Percentiles rank a stretch among this genome's conserved stretches.
Evolutionary conservation across 352 stramenopile species (phyloP).

Genomic region (Plasmopara muralis): DNA sequence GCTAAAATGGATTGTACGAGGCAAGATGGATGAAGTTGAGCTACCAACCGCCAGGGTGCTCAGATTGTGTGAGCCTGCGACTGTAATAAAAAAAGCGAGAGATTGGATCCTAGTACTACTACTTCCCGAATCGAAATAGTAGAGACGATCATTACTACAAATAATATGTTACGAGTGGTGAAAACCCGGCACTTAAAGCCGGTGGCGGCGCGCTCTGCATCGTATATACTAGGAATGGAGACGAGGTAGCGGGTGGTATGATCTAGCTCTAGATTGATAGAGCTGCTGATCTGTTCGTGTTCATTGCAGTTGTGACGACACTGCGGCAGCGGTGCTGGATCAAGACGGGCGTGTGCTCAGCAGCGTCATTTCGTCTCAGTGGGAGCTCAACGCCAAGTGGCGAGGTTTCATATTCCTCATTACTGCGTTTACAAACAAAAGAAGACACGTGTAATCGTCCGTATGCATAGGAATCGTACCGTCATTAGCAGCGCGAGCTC

Average conservation of each 20-base stretch:
- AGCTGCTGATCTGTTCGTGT: neutral
- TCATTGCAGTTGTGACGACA: conserved; percentile 90
- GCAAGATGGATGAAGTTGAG: conserved; percentile 4
- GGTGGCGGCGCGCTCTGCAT: conserved; percentile 18
- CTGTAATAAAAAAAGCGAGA: no score
- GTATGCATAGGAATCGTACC: conserved; percentile 90
- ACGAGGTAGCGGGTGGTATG: conserved; percentile 44
- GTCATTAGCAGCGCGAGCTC: conserved; percentile 88
- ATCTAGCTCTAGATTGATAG: neutral
- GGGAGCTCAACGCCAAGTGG: conserved; percentile 82
- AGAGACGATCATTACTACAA: no score
- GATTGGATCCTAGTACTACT: no score
- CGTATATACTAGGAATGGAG: conserved; percentile 92
- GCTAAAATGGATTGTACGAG: neutral
- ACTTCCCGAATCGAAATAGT: no score
- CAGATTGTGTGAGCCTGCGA: conserved; percentile 16
- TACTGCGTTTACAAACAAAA: neutral
- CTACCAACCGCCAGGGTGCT: conserved; percentile 13
- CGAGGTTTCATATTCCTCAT: conserved; percentile 35
- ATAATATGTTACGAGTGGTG: conserved; percentile 4
- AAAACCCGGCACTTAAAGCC: conserved; percentile 1
- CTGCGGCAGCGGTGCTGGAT: conserved; percentile 85
- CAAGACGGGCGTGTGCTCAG: conserved; percentile 88
- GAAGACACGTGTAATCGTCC: neutral
- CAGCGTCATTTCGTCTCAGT: conserved; percentile 92